These are phyloP conservation scores for Lipomyces japonicus DNA, from an alignment of 805 yeast genomes.

Conservation along the genomic window DNA sequence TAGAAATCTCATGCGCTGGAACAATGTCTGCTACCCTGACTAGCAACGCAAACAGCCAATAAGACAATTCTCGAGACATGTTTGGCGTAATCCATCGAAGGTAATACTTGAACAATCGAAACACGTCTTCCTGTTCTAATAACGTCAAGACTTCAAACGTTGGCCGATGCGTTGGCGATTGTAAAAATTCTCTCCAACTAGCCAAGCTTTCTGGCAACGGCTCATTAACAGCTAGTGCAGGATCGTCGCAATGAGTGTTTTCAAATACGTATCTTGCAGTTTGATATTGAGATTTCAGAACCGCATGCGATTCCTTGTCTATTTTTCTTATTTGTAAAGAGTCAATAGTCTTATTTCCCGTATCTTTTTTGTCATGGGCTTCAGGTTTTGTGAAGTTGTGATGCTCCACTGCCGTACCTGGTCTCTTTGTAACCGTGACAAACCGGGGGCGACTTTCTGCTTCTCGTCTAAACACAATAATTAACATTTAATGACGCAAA, in stretches of 20 bases:
- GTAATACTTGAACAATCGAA: constrained; percentile 43
- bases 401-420: too few species aligned
- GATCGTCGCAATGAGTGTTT: not conserved
- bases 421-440: constrained; percentile 11
- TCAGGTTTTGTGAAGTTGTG: too few species aligned
- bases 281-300: constrained; percentile 10
- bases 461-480: constrained; percentile 12
- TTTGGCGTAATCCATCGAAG: constrained; percentile 44
- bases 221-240: too few species aligned
- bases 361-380: not conserved
- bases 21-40: constrained; percentile 42
- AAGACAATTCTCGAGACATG: constrained; percentile 32
- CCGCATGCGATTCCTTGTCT: constrained; percentile 18
- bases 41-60: constrained; percentile 45
- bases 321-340: not conserved
- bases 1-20: constrained; percentile 41
- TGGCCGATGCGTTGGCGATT: constrained; percentile 38
- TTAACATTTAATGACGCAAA: not conserved
- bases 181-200: constrained; percentile 45
- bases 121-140: constrained; percentile 39
- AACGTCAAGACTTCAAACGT: constrained; percentile 35
- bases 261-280: constrained; percentile 11
- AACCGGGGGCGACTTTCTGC: constrained; percentile 20
- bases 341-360: not conserved
- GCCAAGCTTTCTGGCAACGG: constrained; percentile 40